Evolutionary conservation across 2,329 filamentous ascomycete genomes (phyloP), one percentile per base, ranked within the genome.

Genomic region (Chalaropsis thielavioides): DNA sequence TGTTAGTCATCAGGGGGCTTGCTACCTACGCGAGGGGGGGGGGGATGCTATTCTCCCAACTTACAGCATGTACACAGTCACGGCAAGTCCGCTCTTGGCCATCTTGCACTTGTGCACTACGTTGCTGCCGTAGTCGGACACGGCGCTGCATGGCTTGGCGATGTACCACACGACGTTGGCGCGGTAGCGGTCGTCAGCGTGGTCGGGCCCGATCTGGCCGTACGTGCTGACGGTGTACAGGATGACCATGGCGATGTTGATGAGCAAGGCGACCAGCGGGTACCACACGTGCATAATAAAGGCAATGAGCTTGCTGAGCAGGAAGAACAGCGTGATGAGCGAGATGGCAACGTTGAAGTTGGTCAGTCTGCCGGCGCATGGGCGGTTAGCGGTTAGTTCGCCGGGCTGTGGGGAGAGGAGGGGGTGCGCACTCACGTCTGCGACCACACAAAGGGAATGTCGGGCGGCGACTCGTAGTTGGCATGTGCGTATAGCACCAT

Each of bases 261-360:
- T 74, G 64, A 85, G 67, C 27, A 83, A 73, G 67, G 82, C 83
- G 65, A 91, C 67, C 67, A 89, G 72, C 5, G 89, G 89, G 69
- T 80, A 83, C 79, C 84, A 90, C 70, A 86, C 76, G 72, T 86
- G 83, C 80, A 91, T 83, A 71, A 89, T 83, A 75, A 82, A 85
- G 71, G 82, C 79, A 68, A 87, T 82, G 68, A 82, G 79, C 77
- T 90, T 91, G 73, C 80, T 78, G 56, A 92, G 80, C 68, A 90
- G 81, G 72, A 90, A 79, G 77, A 92, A 92, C 73, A 89, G 86
- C 66, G 84, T 85, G 64, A 90, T 78, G 69, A 92, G 81, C 44
- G 87, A 87, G 69, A 91, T 86, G 71, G 86, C 86, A 69, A 91
- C 83, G 71, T 92, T 90, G 76, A 83, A 90, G 69, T 86, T 79